Conservation (phyloP, 2,329 filamentous ascomycete genomes). For the Xylariaceae sp. region DNA sequence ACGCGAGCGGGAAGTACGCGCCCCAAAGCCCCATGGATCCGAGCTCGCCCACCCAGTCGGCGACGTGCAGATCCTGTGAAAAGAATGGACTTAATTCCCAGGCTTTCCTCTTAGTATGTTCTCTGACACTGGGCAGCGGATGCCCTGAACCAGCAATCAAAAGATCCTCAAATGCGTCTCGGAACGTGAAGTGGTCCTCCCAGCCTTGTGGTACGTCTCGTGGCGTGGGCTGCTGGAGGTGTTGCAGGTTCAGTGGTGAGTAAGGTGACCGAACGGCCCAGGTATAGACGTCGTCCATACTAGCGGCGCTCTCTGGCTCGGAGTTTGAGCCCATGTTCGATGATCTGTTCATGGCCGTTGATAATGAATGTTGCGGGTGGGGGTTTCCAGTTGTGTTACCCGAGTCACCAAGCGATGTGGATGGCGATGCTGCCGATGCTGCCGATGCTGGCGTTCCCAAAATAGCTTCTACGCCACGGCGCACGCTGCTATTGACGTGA, state of each 20-base stretch:
- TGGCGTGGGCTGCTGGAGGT: conserved; percentile 55
- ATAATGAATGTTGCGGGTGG: not conserved
- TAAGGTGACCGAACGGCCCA: conserved; percentile 50
- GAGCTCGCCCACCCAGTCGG: conserved; percentile 50
- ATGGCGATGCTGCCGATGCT: not conserved
- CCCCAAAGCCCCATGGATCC: conserved; percentile 47
- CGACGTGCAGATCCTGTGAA: conserved; percentile 45
- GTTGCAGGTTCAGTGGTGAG: conserved; percentile 51
- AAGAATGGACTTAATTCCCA: conserved; percentile 33
- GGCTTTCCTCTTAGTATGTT: conserved; percentile 22
- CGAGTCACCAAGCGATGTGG: no score
- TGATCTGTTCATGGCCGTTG: not conserved
- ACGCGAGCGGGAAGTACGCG: conserved; percentile 38
- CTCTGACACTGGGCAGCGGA: conserved; percentile 48
- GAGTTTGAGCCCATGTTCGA: not conserved
- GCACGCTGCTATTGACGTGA: conserved; percentile 47
- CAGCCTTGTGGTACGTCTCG: conserved; percentile 43
- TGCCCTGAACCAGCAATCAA: conserved; percentile 53
- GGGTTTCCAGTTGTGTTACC: not conserved
- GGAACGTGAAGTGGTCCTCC: conserved; percentile 53
- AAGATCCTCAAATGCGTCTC: conserved; percentile 65
- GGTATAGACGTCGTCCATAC: conserved; percentile 37
- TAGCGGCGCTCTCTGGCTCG: conserved; percentile 6
- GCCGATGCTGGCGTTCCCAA: conserved; percentile 9
- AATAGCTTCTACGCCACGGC: conserved; percentile 38